Evolutionary conservation across 1,139 yeast species (phyloP), one percentile per base, ranked within the genome.

Genomic region (Scheffersomyces insectosa): DNA sequence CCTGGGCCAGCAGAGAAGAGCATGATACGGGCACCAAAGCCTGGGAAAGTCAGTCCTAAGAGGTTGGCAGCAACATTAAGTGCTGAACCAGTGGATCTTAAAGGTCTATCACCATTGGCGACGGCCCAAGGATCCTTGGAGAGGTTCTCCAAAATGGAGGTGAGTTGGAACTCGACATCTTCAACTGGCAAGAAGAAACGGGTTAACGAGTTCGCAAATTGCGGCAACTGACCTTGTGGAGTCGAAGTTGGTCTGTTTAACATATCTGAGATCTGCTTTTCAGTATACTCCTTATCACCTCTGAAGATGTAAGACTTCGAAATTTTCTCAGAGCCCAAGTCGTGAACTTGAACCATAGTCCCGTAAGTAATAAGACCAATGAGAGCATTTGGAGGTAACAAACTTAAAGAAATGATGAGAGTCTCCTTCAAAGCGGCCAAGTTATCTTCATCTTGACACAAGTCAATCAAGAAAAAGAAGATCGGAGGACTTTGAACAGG

Each of bases 1-100:
- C 97, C 85, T 41, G 97, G 96, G 48, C 99, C 99, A 43, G 95
- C 95, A 38, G 96, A 83, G 60, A 93, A 93, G 51, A 93, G 76
- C 79, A 89, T 84, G 56, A 93, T 78, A 65, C 97, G 83, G 14
- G 96, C 95, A 40, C 98, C 97, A 56, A 85, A 82, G 47, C 91
- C 90, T 44, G 93, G 83, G 72, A 82, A 91, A n/a, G 95, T 78
- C 39, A 87, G 84, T 59, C 93, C 97, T 54, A 90, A 77, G 48
- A 93, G 68, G 56, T 87, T 80, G 28, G 90, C 77, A 15, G 98
- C 97, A 51, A 93, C 83, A 50, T 87, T 82, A 58, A 91, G 69
- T 6, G 99, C 98, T 25, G 95, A 85, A 51, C 99, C 99, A 6
- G 97, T 89, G 50, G 95, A 87, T 70, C 99, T 82, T 49, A 89